Percentiles rank a stretch among this genome's conserved stretches.
These are phyloP conservation scores for Avena sativa DNA, from an alignment of 176 grass and related monocot species.

Conservation along the genomic window DNA sequence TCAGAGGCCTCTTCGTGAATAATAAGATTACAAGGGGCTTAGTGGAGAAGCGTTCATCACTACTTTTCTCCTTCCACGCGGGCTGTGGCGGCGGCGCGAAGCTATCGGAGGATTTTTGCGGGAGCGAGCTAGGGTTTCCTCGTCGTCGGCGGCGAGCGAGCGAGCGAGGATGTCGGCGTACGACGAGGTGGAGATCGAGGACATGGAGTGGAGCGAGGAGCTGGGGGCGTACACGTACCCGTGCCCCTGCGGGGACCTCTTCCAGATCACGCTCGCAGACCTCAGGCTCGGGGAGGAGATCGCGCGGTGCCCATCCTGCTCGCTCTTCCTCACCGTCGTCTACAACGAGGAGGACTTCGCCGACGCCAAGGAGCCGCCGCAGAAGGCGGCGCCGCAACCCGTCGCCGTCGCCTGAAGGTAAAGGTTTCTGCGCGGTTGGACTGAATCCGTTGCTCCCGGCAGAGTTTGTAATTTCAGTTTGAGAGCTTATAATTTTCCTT, in stretches of 20 bases:
- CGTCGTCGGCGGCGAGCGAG: not conserved
- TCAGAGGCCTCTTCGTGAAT: not conserved
- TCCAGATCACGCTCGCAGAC: slow-evolving; percentile 90
- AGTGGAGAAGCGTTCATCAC: not conserved
- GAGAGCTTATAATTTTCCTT: not conserved
- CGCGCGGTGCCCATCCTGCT: slow-evolving; percentile 89
- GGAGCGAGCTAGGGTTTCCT: slow-evolving; percentile 43
- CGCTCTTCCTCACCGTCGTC: slow-evolving; percentile 92
- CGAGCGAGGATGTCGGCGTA: slow-evolving; percentile 72
- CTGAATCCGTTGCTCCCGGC: not conserved
- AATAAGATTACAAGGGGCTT: rapidly evolving
- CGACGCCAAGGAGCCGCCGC: slow-evolving; percentile 58
- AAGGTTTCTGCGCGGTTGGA: slow-evolving; percentile 1
- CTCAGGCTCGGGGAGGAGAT: slow-evolving; percentile 96
- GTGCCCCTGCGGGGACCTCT: slow-evolving; percentile 95
- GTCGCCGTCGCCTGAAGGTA: slow-evolving; percentile 72
- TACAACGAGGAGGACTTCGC: slow-evolving; percentile 94
- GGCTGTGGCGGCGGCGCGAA: slow-evolving; percentile 39
- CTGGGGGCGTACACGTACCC: slow-evolving; percentile 89
- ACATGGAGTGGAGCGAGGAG: slow-evolving; percentile 95
- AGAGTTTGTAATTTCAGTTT: not conserved
- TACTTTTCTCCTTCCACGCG: not conserved
- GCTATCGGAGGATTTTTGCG: not conserved
- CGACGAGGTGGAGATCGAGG: slow-evolving; percentile 99
- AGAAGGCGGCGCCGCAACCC: slow-evolving; percentile 53